A percentile compares a stretch with the other conserved stretches of the same genome.
Conservation (phyloP, 129 eudicot species). For the Oenanthe sinensis region DNA sequence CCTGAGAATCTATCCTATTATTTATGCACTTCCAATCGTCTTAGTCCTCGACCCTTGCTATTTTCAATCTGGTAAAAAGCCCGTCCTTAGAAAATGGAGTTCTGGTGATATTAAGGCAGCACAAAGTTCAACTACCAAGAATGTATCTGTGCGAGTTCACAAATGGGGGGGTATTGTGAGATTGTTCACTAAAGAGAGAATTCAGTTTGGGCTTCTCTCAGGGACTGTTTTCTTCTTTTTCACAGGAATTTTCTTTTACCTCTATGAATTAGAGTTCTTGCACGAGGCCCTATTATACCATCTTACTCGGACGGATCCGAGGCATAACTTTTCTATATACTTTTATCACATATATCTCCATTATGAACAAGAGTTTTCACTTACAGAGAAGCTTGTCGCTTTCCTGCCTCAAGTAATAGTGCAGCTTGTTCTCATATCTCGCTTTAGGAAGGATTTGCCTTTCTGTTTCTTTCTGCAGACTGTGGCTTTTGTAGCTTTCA, state of each 20-base stretch:
- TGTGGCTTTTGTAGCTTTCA: conserved; percentile 90
- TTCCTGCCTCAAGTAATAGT: conserved; percentile 86
- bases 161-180: conserved; percentile 30
- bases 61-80: conserved; percentile 52
- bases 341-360: conserved; percentile 91
- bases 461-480: conserved; percentile 91
- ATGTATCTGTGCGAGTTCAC: conserved; percentile 1
- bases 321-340: conserved; percentile 90
- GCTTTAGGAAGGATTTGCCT: conserved; percentile 67
- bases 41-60: conserved; percentile 57
- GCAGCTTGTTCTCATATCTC: conserved; percentile 60
- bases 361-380: conserved; percentile 57
- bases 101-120: conserved; percentile 22
- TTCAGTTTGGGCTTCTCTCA: conserved; percentile 61
- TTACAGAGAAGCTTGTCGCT: conserved; percentile 65
- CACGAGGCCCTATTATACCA: conserved; percentile 87
- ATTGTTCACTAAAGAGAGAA: conserved; percentile 52
- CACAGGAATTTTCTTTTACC: conserved; percentile 57
- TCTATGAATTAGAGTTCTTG: conserved; percentile 84
- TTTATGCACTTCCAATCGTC: conserved; percentile 74
- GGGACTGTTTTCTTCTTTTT: conserved; percentile 59
- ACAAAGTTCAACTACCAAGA: conserved; percentile 15
- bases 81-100: conserved; percentile 52
- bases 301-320: conserved; percentile 93
- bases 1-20: conserved; percentile 87